Evolutionary conservation across 1,139 yeast species (phyloP).

Genomic region (Yamadazyma membranifaciens): DNA sequence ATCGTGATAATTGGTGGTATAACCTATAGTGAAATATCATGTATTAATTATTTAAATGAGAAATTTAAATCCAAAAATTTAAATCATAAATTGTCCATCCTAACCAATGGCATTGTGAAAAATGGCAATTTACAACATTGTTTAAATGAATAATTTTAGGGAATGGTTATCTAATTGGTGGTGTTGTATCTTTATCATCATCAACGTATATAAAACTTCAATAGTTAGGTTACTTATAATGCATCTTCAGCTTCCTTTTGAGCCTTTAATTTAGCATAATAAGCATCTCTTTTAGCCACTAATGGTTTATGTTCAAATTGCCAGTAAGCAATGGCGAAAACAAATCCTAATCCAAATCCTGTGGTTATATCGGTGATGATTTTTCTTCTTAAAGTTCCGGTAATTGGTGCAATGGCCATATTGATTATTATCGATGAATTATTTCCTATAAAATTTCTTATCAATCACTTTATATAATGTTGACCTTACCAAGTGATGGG

Average conservation of each 20-base stretch:
- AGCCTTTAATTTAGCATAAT: conserved; percentile 72
- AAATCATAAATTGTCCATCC: conserved; percentile 44
- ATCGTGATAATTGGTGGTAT: conserved; percentile 69
- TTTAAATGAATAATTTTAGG: conserved; percentile 1
- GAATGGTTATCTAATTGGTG: not conserved
- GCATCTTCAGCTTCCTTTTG: conserved; percentile 70
- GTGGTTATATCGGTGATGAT: conserved; percentile 76
- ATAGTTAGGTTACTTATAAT: conserved; percentile 9
- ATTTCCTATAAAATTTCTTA: too few relatives aligned
- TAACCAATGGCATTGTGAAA: conserved; percentile 58
- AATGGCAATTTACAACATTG: conserved; percentile 32
- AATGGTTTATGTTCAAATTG: conserved; percentile 60
- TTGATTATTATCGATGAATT: too few relatives aligned
- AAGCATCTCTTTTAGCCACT: conserved; percentile 77
- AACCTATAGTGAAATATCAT: conserved; percentile 74
- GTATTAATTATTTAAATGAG: conserved; percentile 55
- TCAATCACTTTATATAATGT: not conserved
- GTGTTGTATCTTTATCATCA: not conserved
- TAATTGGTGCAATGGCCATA: conserved; percentile 91
- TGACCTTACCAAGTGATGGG: not conserved
- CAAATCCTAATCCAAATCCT: conserved; percentile 53
- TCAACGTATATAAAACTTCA: not conserved
- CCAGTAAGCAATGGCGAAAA: conserved; percentile 34
- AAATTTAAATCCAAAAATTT: conserved; percentile 22
- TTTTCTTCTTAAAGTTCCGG: conserved; percentile 81